Conservation (phyloP, 345 rosid genomes). For the Hypericum perforatum region DNA sequence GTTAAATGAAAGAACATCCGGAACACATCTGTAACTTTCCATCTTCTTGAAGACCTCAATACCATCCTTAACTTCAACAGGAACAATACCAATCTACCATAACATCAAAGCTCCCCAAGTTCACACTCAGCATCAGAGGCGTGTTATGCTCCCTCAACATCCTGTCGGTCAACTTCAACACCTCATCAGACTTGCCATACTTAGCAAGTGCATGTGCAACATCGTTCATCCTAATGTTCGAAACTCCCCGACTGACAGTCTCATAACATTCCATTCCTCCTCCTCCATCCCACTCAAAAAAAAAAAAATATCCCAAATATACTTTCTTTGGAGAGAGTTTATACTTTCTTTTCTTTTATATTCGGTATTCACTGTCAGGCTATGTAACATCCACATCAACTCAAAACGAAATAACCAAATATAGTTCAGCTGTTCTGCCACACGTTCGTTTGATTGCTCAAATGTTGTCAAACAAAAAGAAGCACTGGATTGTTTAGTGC, state of each 20-base stretch:
- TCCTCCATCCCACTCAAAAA: constrained; percentile 64
- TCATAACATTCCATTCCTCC: constrained; percentile 76
- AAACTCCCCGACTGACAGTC: constrained; percentile 40
- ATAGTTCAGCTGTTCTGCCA: too few species aligned
- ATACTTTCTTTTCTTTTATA: too few species aligned
- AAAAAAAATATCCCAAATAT: too few species aligned
- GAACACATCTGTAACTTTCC: constrained; percentile 53
- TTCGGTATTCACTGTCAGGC: too few species aligned
- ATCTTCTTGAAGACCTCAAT: constrained; percentile 57
- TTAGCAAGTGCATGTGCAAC: constrained; percentile 58
- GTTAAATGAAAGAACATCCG: constrained; percentile 59
- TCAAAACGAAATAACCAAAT: too few species aligned
- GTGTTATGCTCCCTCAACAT: constrained; percentile 60
- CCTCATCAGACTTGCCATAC: constrained; percentile 69
- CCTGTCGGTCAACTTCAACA: constrained; percentile 55
- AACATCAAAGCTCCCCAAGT: constrained; percentile 84
- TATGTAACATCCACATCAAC: too few species aligned
- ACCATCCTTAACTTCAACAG: constrained; percentile 49
- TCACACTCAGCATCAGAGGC: constrained; percentile 47
- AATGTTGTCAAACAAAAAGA: too few species aligned
- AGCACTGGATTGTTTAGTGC: too few species aligned
- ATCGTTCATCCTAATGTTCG: constrained; percentile 55
- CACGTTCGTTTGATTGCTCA: too few species aligned
- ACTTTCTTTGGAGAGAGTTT: too few species aligned
- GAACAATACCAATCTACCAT: constrained; percentile 68